These are phyloP conservation scores for Chlamydomonas schloesseri DNA, from an alignment of 139 green algal species.

Conservation along the genomic window DNA sequence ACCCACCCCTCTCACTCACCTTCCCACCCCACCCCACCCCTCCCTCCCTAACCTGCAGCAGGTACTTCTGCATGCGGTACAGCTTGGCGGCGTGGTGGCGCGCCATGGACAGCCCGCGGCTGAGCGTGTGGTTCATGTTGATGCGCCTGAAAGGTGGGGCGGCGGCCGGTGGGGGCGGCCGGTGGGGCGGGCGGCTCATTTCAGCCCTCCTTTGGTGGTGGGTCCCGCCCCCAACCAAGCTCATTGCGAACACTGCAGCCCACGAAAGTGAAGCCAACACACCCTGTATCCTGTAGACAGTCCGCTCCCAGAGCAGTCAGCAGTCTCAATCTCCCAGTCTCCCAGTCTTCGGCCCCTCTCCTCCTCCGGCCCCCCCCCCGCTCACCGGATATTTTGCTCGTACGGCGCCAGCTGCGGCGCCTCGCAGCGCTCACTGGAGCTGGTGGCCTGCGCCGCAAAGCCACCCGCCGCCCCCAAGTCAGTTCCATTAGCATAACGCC, in stretches of 20 bases:
- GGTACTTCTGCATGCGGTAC: constrained; percentile 13
- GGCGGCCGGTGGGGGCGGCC: not conserved
- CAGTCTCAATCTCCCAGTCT: not conserved
- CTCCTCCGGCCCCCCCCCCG: too few relatives aligned
- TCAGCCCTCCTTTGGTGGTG: too few relatives aligned
- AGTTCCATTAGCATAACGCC: too few relatives aligned
- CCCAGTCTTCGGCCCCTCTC: too few relatives aligned
- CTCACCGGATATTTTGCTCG: not conserved
- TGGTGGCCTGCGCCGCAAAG: too few relatives aligned
- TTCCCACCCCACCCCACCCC: not conserved
- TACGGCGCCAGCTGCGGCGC: not conserved
- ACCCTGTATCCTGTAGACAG: too few relatives aligned
- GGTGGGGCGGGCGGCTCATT: too few relatives aligned
- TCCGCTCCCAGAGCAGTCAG: too few relatives aligned
- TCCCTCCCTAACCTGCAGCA: constrained; percentile 33
- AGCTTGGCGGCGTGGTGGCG: not conserved
- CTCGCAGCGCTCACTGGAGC: constrained; percentile 2
- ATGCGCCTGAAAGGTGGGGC: not conserved
- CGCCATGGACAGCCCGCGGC: not conserved
- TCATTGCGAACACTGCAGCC: not conserved
- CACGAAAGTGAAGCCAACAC: too few relatives aligned
- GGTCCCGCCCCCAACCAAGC: not conserved
- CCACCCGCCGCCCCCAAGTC: too few relatives aligned
- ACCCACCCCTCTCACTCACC: not conserved
- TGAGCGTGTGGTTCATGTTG: not conserved